These are phyloP conservation scores for Fusarium sambucinum DNA, from an alignment of 2,329 filamentous ascomycete genomes.

Conservation along the genomic window DNA sequence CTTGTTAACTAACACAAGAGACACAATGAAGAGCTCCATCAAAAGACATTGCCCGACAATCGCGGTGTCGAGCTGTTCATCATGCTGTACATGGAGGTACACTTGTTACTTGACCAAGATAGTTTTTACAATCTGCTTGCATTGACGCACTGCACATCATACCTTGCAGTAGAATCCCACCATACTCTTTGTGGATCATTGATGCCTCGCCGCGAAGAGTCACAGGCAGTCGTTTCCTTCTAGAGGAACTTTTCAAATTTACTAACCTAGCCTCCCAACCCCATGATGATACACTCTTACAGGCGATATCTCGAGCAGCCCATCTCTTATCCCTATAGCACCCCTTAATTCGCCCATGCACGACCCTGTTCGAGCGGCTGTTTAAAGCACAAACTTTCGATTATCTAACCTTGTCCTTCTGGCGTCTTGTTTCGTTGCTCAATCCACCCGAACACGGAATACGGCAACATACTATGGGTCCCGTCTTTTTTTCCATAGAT, in stretches of 20 bases:
- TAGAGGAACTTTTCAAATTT: slow-evolving; percentile 34
- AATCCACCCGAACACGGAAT: slow-evolving; percentile 22
- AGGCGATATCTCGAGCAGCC: slow-evolving; percentile 12
- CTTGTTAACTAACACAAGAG: slow-evolving; percentile 3
- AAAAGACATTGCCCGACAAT: neutral
- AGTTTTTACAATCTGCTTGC: neutral
- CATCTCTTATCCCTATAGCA: slow-evolving; percentile 6
- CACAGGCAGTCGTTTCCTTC: slow-evolving; percentile 21
- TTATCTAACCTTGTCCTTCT: slow-evolving; percentile 24
- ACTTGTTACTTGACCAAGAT: neutral
- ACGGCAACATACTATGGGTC: slow-evolving; percentile 9
- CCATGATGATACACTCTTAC: slow-evolving; percentile 6
- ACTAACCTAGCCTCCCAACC: slow-evolving; percentile 13
- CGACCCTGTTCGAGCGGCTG: slow-evolving; percentile 17
- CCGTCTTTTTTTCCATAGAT: slow-evolving; percentile 23
- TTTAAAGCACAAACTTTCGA: slow-evolving; percentile 22
- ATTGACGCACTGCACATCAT: slow-evolving; percentile 28
- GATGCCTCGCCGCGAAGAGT: slow-evolving; percentile 38
- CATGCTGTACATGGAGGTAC: slow-evolving; percentile 21
- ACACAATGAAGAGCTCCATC: slow-evolving; percentile 11
- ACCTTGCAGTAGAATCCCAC: slow-evolving; percentile 27
- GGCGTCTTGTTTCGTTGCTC: slow-evolving; percentile 28
- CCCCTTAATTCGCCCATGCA: slow-evolving; percentile 11
- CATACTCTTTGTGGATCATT: slow-evolving; percentile 26
- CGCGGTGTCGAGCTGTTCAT: slow-evolving; percentile 1